These are phyloP conservation scores for Dioszegia crocea DNA, from an alignment of 768 basidiomycete species.

Conservation along the genomic window DNA sequence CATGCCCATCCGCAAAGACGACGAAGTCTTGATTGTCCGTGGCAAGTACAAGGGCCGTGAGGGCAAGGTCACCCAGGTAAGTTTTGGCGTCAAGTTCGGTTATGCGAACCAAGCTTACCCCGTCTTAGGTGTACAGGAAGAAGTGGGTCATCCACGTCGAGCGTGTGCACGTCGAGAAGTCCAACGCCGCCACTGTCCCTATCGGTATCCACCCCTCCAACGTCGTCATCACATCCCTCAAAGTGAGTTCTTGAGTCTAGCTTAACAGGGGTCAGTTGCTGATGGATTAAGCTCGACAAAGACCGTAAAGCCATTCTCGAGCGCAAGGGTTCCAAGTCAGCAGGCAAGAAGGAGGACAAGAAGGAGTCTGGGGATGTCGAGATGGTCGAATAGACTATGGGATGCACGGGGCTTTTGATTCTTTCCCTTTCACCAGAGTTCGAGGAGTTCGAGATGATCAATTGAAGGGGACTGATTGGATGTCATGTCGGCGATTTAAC, in stretches of 20 bases:
- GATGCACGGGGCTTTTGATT: background rate
- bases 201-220: constrained; percentile 97
- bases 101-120: background rate
- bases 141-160: constrained; percentile 99
- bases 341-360: constrained; percentile 25
- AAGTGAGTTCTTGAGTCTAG: constrained; percentile 57
- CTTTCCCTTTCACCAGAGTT: background rate
- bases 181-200: constrained; percentile 86
- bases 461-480: background rate
- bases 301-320: constrained; percentile 51
- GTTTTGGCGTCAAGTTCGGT: constrained; percentile 1
- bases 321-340: constrained; percentile 46
- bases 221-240: constrained; percentile 86
- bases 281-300: constrained; percentile 35
- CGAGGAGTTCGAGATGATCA: too few species aligned
- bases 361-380: constrained; percentile 47
- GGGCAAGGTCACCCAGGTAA: constrained; percentile 77
- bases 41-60: constrained; percentile 99
- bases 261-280: background rate
- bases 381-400: constrained; percentile 44
- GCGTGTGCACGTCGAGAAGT: constrained; percentile 95
- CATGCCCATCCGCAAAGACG: constrained; percentile 92
- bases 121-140: constrained; percentile 84
- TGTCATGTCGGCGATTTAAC: too few species aligned
- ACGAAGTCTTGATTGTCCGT: constrained; percentile 93